phyloP scores from a whole-genome alignment of 1,284 basidiomycete genomes.

The Xerocomus tenax region DNA sequence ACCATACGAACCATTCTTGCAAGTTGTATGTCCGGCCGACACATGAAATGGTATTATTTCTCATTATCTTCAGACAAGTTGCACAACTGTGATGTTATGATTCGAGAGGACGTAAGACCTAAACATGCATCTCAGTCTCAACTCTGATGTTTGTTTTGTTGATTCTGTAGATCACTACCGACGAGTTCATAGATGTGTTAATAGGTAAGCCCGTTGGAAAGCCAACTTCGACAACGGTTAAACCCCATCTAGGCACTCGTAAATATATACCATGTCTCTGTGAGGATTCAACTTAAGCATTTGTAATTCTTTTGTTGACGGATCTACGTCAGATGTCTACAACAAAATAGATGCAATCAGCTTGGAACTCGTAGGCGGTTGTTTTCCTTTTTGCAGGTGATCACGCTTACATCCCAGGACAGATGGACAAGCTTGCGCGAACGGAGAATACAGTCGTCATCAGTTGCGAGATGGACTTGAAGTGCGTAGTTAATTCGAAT shows the following conservation, averaged over 20 bases:
- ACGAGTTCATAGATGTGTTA: slow-evolving; percentile 95
- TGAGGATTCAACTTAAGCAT: slow-evolving; percentile 32
- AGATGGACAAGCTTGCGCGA: slow-evolving; percentile 78
- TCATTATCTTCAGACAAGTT: slow-evolving; percentile 51
- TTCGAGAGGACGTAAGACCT: slow-evolving; percentile 81
- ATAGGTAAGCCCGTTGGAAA: slow-evolving; percentile 48
- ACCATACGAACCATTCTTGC: slow-evolving; percentile 88
- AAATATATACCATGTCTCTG: slow-evolving; percentile 92
- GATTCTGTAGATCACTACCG: slow-evolving; percentile 71
- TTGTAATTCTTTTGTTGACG: not conserved
- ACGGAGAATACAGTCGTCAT: slow-evolving; percentile 87
- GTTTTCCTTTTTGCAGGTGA: not conserved
- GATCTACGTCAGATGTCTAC: slow-evolving; percentile 61
- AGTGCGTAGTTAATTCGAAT: slow-evolving; percentile 38
- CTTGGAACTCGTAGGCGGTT: slow-evolving; percentile 57
- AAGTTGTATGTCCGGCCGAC: slow-evolving; percentile 50
- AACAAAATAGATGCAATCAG: slow-evolving; percentile 92
- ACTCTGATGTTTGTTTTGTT: not conserved
- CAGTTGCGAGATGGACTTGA: slow-evolving; percentile 86
- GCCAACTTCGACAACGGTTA: not conserved
- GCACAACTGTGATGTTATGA: slow-evolving; percentile 95
- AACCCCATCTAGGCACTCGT: slow-evolving; percentile 57
- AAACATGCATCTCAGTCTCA: not conserved
- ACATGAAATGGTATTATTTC: not conserved
- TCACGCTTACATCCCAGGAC: slow-evolving; percentile 1